Conservation (phyloP, 2,329 filamentous ascomycete genomes). For the Tricladium varicosporioides region DNA sequence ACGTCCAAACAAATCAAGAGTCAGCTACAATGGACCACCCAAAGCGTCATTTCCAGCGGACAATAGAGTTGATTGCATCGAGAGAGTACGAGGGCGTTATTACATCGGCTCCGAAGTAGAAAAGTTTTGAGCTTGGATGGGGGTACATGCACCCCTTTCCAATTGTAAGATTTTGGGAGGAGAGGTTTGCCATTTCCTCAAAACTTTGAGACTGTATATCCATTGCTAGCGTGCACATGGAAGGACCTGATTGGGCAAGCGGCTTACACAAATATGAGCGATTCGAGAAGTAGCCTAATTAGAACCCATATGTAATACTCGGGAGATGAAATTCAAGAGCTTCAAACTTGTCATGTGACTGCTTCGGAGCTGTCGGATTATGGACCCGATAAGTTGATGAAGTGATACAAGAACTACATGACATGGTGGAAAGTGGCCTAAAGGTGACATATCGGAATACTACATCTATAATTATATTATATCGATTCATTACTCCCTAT, state of each 20-base stretch:
- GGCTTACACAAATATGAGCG: slow-evolving; percentile 1
- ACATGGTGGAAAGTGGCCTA: no score
- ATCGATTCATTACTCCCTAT: no score
- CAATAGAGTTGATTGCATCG: slow-evolving; percentile 86
- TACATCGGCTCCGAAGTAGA: slow-evolving; percentile 37
- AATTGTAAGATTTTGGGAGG: slow-evolving; percentile 26
- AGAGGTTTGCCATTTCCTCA: slow-evolving; percentile 14
- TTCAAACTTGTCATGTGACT: slow-evolving; percentile 15
- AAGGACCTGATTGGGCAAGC: background rate
- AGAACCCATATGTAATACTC: slow-evolving; percentile 25
- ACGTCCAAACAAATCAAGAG: slow-evolving; percentile 81
- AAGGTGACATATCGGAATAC: no score
- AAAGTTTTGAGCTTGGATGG: slow-evolving; percentile 33
- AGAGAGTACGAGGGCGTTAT: slow-evolving; percentile 93
- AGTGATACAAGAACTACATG: no score
- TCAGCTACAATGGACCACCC: slow-evolving; percentile 83
- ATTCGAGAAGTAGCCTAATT: slow-evolving; percentile 9
- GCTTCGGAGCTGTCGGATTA: background rate
- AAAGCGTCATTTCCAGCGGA: slow-evolving; percentile 90
- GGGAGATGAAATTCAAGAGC: slow-evolving; percentile 11
- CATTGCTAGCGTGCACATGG: slow-evolving; percentile 1
- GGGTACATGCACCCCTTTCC: slow-evolving; percentile 1
- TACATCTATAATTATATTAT: no score
- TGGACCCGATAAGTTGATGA: no score
- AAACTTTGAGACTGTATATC: slow-evolving; percentile 13